phyloP scores from a whole-genome alignment of 176 grass and related monocot species.

The Zea luxurians region DNA sequence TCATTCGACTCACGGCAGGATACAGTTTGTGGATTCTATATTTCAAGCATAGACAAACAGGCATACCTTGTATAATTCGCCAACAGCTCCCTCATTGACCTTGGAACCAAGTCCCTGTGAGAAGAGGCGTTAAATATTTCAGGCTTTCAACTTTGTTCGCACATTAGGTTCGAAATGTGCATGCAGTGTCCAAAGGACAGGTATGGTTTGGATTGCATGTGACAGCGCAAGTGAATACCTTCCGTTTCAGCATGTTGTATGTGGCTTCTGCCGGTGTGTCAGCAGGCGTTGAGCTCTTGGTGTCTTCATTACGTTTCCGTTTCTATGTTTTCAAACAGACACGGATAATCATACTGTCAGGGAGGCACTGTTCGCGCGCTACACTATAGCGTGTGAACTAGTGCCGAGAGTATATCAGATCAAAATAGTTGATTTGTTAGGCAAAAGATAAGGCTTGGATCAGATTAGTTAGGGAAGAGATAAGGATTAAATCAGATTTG shows the following conservation, averaged over 20 bases:
- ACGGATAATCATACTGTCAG: background rate
- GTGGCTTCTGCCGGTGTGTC: slow-evolving; percentile 78
- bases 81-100: slow-evolving; percentile 53
- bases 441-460: too few relatives aligned
- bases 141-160: background rate
- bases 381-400: too few relatives aligned
- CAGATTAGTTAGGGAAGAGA: too few relatives aligned
- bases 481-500: too few relatives aligned
- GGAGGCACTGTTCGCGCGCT: too few relatives aligned
- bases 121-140: slow-evolving; percentile 8
- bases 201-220: background rate
- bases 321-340: slow-evolving; percentile 42
- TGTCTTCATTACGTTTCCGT: slow-evolving; percentile 56
- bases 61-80: background rate
- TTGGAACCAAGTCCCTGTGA: slow-evolving; percentile 59
- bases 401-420: too few relatives aligned
- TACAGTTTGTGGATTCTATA: background rate
- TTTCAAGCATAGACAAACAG: slow-evolving; percentile 1
- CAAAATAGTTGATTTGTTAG: too few relatives aligned
- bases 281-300: slow-evolving; percentile 49
- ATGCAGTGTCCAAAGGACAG: background rate
- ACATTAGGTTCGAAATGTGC: background rate
- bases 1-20: background rate
- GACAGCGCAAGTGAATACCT: slow-evolving; percentile 44
- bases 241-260: slow-evolving; percentile 74